Evolutionary conservation across 1,284 basidiomycete genomes (phyloP), one percentile per base, ranked within the genome.

Genomic region (Apiotrichum gracile): DNA sequence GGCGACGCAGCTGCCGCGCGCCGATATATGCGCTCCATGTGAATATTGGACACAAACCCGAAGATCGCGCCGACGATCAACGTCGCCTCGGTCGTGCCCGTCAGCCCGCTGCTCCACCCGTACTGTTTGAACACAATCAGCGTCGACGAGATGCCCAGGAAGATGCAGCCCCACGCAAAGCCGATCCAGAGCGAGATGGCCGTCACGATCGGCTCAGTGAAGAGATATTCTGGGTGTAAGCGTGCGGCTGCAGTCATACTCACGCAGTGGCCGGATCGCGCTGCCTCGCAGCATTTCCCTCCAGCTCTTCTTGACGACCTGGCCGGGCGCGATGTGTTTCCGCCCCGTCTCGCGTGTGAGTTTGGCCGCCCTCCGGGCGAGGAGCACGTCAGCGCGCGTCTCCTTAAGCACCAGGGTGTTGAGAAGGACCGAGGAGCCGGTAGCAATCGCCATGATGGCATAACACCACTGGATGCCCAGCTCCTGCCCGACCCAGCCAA

Each of bases 31-130:
- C 55, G 27, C 45, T 72, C 68, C 55, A 71, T 70, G 51, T 66
- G 72, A 53, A 46, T 69, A 70, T 89, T 86, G 38, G 84, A 83
- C 24, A 86, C 63, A 37, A 86, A 85, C 0, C 87, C 89, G 37
- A 90, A 55, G 61, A 82, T 80, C 2, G 86, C 83, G 12, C 88
- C 89, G 34, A 79, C 62, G 59, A 85, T 62, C 8, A 71, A 63
- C 2, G 58, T 69, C 62, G 64, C 29, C 44, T 69, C 60, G n/a
- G 66, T 53, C 16, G 56, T 56, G 1, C 69, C 71, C 6, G 61
- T 55, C 47, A 65, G 49, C 5, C 69, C 73, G 12, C 54, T 45
- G 25, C 54, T 60, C 55, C 68, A 70, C 9, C 70, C 72, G 53
- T 73, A 73, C 21, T 66, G 53, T 22, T 51, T 51, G 37, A 70